A percentile compares a stretch with the other conserved stretches of the same genome.
These are phyloP conservation scores for Macrotyloma uniflorum DNA, from an alignment of 306 rosid genomes.

Conservation along the genomic window DNA sequence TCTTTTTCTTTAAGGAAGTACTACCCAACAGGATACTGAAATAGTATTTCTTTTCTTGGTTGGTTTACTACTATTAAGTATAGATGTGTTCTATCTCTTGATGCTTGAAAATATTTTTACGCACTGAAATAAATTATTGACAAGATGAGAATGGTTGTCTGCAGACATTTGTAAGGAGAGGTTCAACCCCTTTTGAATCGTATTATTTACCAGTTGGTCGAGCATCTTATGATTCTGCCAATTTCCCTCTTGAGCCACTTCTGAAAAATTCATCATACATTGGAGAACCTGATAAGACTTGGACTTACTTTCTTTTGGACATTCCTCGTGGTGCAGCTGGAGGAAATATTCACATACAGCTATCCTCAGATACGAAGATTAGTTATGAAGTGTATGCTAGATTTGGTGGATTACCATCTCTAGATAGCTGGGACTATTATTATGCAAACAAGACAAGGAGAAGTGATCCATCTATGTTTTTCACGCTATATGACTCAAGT, in stretches of 20 bases:
- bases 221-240: slow-evolving; percentile 43
- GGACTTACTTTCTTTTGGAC: slow-evolving; percentile 77
- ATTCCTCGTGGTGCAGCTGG: slow-evolving; percentile 87
- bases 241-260: slow-evolving; percentile 71
- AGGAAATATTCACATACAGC: slow-evolving; percentile 65
- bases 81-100: slow-evolving; percentile 37
- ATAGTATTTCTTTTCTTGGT: neutral
- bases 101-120: slow-evolving; percentile 51
- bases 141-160: slow-evolving; percentile 67
- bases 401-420: slow-evolving; percentile 82
- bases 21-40: neutral
- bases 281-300: slow-evolving; percentile 49
- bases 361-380: slow-evolving; percentile 53
- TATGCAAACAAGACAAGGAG: slow-evolving; percentile 73
- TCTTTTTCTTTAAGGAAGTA: neutral
- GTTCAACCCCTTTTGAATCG: slow-evolving; percentile 67
- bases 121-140: slow-evolving; percentile 49
- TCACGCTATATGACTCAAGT: slow-evolving; percentile 66
- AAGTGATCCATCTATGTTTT: slow-evolving; percentile 70
- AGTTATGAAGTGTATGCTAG: slow-evolving; percentile 73
- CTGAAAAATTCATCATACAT: slow-evolving; percentile 53
- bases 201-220: slow-evolving; percentile 75
- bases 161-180: slow-evolving; percentile 76
- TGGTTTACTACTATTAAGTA: neutral
- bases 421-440: slow-evolving; percentile 74